These are phyloP conservation scores for Globisporangium spinosum DNA, from an alignment of 352 stramenopile species.

Conservation along the genomic window DNA sequence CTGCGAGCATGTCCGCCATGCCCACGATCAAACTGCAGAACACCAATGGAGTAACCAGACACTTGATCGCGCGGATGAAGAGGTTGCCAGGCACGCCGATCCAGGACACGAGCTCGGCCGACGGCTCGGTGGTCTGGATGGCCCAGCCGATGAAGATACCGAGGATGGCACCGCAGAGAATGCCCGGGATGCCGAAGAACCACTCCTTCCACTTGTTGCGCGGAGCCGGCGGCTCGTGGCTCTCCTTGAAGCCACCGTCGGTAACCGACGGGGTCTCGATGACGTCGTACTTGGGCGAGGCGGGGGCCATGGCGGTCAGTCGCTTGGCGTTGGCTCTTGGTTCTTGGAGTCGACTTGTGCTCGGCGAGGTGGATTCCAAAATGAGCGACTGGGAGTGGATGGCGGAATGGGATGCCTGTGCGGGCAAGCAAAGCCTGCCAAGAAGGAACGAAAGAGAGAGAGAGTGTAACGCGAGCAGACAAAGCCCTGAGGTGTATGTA, in stretches of 20 bases:
- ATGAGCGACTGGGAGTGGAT: background rate
- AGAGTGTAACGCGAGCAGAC: too few species aligned
- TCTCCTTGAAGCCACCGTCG: constrained; percentile 4
- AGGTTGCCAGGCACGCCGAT: constrained; percentile 35
- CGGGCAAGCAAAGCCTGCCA: background rate
- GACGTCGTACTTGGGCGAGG: constrained; percentile 4
- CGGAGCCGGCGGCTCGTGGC: background rate
- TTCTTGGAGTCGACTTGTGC: background rate
- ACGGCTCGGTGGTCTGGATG: constrained; percentile 9
- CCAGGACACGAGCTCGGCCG: constrained; percentile 26
- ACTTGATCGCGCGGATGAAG: constrained; percentile 50
- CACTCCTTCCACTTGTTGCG: constrained; percentile 6
- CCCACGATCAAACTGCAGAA: constrained; percentile 43
- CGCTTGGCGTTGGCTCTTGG: background rate
- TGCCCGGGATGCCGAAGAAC: constrained; percentile 26
- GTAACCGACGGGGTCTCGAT: constrained; percentile 6
- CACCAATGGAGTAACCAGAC: constrained; percentile 38
- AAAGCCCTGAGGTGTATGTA: background rate
- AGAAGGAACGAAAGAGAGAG: background rate
- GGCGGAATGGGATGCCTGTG: background rate
- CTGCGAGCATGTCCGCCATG: constrained; percentile 25
- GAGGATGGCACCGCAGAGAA: constrained; percentile 26
- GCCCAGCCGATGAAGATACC: constrained; percentile 27
- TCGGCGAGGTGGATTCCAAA: background rate
- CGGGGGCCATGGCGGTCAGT: background rate